Conservation (phyloP, 352 stramenopile species). For the Globisporangium apiculatum region DNA sequence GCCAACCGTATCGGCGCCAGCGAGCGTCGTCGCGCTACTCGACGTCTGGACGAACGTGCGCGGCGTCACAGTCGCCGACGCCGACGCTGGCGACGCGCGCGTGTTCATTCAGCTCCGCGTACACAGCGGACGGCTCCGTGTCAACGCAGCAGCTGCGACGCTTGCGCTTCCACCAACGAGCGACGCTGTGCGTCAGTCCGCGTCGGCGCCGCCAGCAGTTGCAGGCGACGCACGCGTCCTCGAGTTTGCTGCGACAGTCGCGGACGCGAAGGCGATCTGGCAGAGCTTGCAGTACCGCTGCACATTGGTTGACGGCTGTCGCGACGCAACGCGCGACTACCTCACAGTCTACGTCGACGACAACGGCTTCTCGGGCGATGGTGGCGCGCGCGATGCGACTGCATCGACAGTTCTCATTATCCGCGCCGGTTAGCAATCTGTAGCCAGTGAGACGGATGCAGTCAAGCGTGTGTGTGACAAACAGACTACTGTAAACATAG, state of each 20-base stretch:
- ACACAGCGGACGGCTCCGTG: slow-evolving; percentile 27
- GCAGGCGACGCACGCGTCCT: background rate
- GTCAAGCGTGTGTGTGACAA: too few species aligned
- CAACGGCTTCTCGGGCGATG: slow-evolving; percentile 41
- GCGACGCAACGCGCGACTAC: slow-evolving; percentile 21
- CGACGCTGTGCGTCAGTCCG: background rate
- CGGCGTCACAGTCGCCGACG: slow-evolving; percentile 27
- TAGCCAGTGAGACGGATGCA: too few species aligned
- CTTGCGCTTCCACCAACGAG: background rate
- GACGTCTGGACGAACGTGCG: slow-evolving; percentile 21
- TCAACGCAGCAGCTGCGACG: background rate
- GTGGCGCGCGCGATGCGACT: slow-evolving; percentile 22
- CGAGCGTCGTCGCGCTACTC: slow-evolving; percentile 21
- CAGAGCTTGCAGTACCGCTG: slow-evolving; percentile 34
- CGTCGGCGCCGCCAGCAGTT: slow-evolving; percentile 4
- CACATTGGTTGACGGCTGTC: slow-evolving; percentile 16
- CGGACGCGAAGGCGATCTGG: slow-evolving; percentile 18
- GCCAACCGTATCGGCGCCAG: slow-evolving; percentile 23
- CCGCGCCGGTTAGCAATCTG: background rate
- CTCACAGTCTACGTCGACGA: slow-evolving; percentile 47
- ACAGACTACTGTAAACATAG: too few species aligned
- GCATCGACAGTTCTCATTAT: slow-evolving; percentile 8
- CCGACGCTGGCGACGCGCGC: slow-evolving; percentile 28
- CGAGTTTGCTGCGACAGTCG: slow-evolving; percentile 29
- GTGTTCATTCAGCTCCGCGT: slow-evolving; percentile 39